These are phyloP conservation scores for Chlorella ohadii DNA, from an alignment of 139 green algal genomes.

Conservation along the genomic window DNA sequence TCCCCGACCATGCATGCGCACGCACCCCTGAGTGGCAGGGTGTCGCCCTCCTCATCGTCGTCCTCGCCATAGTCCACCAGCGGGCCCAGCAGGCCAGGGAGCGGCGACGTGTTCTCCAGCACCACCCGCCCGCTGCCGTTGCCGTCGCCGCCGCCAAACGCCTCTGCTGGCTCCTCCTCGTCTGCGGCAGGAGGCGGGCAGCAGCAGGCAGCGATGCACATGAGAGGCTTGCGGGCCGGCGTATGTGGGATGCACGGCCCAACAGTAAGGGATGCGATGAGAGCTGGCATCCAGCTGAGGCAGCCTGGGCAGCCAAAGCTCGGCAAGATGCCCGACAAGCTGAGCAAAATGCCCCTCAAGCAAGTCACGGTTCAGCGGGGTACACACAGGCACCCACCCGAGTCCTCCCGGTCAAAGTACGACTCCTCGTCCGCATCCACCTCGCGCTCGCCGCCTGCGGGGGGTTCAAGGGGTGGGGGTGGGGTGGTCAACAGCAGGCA, in stretches of 20 bases:
- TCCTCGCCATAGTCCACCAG: slow-evolving; percentile 64
- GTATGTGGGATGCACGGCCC: too few species aligned
- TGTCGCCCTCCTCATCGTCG: slow-evolving; percentile 48
- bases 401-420: slow-evolving; percentile 71
- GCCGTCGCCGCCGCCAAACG: background rate
- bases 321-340: too few species aligned
- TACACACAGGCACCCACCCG: slow-evolving; percentile 22
- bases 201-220: background rate
- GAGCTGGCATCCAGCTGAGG: too few species aligned
- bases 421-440: slow-evolving; percentile 80
- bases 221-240: too few species aligned
- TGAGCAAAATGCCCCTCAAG: background rate
- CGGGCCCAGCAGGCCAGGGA: slow-evolving; percentile 15
- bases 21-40: slow-evolving; percentile 32
- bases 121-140: slow-evolving; percentile 19
- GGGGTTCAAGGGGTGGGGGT: too few species aligned
- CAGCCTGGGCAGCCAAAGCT: too few species aligned
- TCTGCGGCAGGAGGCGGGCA: background rate
- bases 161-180: background rate
- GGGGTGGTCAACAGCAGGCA: too few species aligned
- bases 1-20: background rate
- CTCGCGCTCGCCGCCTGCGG: slow-evolving; percentile 37
- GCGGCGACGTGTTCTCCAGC: slow-evolving; percentile 7
- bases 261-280: too few species aligned
- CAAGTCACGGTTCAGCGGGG: too few species aligned